Conservation (phyloP, 139 green algal genomes). For the Volvox africanus region DNA sequence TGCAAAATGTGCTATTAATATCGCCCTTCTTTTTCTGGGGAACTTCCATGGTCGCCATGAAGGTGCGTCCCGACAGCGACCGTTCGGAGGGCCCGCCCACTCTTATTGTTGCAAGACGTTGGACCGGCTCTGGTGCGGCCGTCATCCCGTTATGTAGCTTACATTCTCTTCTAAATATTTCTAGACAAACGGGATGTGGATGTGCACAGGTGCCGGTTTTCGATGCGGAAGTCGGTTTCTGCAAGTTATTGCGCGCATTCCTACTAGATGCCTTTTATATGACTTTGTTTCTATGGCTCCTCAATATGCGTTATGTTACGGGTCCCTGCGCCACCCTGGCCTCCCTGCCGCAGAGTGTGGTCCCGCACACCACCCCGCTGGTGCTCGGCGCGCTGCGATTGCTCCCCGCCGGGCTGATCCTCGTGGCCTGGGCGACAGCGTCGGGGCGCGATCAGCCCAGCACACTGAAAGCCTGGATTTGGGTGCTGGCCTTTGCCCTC, state of each 20-base stretch:
- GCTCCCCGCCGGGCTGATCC: conserved; percentile 86
- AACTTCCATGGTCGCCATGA: conserved; percentile 96
- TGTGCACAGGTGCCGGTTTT: no score
- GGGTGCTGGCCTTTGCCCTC: conserved; percentile 88
- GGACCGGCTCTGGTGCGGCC: no score
- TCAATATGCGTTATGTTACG: not conserved
- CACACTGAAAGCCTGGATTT: conserved; percentile 81
- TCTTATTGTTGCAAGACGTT: no score
- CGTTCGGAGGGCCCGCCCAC: not conserved
- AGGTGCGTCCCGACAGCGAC: conserved; percentile 59
- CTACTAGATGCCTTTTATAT: no score
- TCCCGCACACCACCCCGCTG: conserved; percentile 84
- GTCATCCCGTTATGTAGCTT: no score
- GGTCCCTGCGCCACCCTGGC: not conserved
- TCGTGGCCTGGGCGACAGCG: conserved; percentile 86
- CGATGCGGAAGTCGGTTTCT: no score
- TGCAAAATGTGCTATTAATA: conserved; percentile 76
- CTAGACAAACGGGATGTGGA: no score
- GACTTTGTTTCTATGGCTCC: not conserved
- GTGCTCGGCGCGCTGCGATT: conserved; percentile 91
- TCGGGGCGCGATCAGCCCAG: conserved; percentile 78
- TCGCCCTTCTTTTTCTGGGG: conserved; percentile 98
- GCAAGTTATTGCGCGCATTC: no score
- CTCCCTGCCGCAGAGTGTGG: conserved; percentile 31
- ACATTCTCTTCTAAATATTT: no score